Evolutionary conservation across 306 rosid genomes (phyloP).

Genomic region (Cicer arietinum): DNA sequence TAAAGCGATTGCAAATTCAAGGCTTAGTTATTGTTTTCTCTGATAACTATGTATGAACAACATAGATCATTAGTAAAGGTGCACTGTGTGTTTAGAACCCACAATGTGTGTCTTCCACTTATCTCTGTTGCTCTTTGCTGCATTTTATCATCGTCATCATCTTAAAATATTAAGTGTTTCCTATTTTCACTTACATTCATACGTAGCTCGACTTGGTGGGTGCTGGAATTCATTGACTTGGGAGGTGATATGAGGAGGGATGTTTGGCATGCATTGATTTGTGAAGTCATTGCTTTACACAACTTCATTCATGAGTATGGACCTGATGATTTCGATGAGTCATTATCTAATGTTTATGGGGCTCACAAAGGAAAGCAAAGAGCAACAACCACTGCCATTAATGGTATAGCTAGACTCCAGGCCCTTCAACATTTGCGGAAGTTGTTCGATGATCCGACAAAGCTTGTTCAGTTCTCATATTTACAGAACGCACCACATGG

Average conservation of each 20-base stretch:
- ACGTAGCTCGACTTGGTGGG: conserved; percentile 69
- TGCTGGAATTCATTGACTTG: conserved; percentile 91
- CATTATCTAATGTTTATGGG: conserved; percentile 68
- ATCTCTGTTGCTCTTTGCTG: conserved; percentile 4
- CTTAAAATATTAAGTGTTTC: conserved; percentile 24
- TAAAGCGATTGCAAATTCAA: too few relatives aligned
- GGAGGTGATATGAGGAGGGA: conserved; percentile 99
- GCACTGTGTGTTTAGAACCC: conserved; percentile 5
- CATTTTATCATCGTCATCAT: conserved; percentile 36
- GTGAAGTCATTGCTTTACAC: conserved; percentile 81
- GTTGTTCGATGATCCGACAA: conserved; percentile 84
- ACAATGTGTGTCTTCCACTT: background rate
- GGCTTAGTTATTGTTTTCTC: background rate
- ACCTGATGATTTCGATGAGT: conserved; percentile 75
- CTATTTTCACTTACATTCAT: conserved; percentile 40
- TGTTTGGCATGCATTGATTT: conserved; percentile 85
- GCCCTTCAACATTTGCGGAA: conserved; percentile 81
- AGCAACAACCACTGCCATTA: conserved; percentile 70
- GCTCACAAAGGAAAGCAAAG: conserved; percentile 80
- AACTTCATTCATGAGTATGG: conserved; percentile 74
- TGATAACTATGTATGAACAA: conserved; percentile 14
- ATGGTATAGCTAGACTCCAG: conserved; percentile 82
- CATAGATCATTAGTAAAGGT: background rate
- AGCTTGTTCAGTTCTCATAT: conserved; percentile 86
- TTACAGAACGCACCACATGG: conserved; percentile 75